These are phyloP conservation scores for Pisolithus albus DNA, from an alignment of 768 basidiomycete species.

Conservation along the genomic window DNA sequence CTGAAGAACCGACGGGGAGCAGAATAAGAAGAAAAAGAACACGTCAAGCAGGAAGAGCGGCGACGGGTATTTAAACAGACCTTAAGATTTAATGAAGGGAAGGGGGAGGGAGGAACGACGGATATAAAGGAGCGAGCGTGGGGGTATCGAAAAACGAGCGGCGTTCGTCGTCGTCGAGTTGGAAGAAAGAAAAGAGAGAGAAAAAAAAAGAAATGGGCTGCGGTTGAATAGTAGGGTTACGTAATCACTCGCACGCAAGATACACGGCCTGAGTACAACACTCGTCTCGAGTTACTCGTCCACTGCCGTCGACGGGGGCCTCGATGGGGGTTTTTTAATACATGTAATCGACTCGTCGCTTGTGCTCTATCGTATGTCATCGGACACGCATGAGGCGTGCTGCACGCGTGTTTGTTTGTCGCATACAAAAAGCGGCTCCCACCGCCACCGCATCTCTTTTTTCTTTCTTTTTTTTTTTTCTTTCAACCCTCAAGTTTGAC, in stretches of 20 bases:
- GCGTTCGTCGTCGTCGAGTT: constrained; percentile 11
- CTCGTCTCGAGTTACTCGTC: too few species aligned
- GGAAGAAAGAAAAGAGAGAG: constrained; percentile 12
- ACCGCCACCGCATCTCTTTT: neutral
- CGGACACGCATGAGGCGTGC: too few species aligned
- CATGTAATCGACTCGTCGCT: too few species aligned
- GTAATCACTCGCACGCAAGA: constrained; percentile 24
- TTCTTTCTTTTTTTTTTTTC: constrained; percentile 34
- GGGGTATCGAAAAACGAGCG: constrained; percentile 6
- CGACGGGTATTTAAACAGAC: neutral
- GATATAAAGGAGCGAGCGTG: constrained; percentile 18
- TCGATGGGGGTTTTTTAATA: too few species aligned
- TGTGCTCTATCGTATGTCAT: too few species aligned
- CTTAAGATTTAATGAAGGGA: constrained; percentile 5
- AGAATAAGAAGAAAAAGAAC: constrained; percentile 11
- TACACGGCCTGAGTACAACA: too few species aligned
- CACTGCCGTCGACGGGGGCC: too few species aligned
- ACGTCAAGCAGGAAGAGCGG: constrained; percentile 2
- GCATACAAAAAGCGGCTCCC: constrained; percentile 32
- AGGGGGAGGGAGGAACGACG: constrained; percentile 18
- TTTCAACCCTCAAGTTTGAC: constrained; percentile 79
- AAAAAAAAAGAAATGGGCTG: constrained; percentile 8
- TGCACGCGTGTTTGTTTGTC: constrained; percentile 18
- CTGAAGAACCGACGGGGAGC: neutral
- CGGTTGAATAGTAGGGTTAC: constrained; percentile 5